These are phyloP conservation scores for Dactylellina drechsleri DNA, from an alignment of 2,329 filamentous ascomycete genomes.

Conservation along the genomic window DNA sequence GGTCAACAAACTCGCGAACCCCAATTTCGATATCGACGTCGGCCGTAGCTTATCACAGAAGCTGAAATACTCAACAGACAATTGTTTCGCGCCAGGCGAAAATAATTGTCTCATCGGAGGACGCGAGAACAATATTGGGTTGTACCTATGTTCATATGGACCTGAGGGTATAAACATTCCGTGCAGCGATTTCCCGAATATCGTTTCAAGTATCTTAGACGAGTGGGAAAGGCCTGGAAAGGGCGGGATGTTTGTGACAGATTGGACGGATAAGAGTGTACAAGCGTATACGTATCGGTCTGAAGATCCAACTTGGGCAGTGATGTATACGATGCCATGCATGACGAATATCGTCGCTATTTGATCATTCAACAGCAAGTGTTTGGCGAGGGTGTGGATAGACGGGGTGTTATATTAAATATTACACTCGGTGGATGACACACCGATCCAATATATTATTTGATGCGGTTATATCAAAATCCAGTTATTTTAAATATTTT, in stretches of 20 bases:
- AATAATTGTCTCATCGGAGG: slow-evolving; percentile 20
- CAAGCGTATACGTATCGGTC: slow-evolving; percentile 40
- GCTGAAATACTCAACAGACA: neutral
- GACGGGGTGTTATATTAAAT: no score
- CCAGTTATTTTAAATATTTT: no score
- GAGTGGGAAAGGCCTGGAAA: slow-evolving; percentile 12
- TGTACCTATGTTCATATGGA: slow-evolving; percentile 34
- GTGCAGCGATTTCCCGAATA: slow-evolving; percentile 8
- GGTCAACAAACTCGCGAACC: slow-evolving; percentile 7
- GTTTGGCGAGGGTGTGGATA: no score
- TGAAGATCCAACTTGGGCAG: slow-evolving; percentile 30
- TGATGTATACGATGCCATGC: slow-evolving; percentile 32
- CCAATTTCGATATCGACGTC: neutral
- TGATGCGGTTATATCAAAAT: no score
- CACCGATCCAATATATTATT: no score
- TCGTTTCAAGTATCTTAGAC: slow-evolving; percentile 12
- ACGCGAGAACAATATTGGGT: slow-evolving; percentile 7
- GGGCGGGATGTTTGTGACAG: slow-evolving; percentile 9
- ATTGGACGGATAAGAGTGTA: slow-evolving; percentile 17
- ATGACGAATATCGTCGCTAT: neutral
- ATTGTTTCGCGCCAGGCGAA: slow-evolving; percentile 8
- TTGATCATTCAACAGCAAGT: neutral
- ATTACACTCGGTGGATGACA: no score
- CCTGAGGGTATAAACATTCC: slow-evolving; percentile 10
- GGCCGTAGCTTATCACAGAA: slow-evolving; percentile 8